Evolutionary conservation across 1,139 yeast species (phyloP).

Genomic region (Taphrina deformans): DNA sequence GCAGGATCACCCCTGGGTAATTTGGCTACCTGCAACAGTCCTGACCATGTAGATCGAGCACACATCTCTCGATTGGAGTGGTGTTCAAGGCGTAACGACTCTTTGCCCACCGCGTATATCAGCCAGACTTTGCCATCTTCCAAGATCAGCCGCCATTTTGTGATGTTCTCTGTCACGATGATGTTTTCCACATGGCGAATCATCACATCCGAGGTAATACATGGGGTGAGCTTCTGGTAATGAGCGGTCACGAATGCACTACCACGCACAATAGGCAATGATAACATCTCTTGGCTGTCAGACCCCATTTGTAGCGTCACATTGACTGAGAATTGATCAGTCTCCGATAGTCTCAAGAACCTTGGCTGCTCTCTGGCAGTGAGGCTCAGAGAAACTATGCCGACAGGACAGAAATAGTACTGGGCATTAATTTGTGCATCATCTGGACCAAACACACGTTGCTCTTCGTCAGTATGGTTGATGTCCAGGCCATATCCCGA

Average conservation of each 20-base stretch:
- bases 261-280: conserved; percentile 60
- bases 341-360: conserved; percentile 49
- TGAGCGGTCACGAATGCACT: conserved; percentile 73
- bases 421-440: conserved; percentile 41
- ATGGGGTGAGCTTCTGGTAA: conserved; percentile 61
- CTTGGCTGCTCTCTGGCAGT: conserved; percentile 56
- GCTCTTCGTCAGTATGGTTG: conserved; percentile 12
- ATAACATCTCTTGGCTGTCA: conserved; percentile 37
- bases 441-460: conserved; percentile 21
- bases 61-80: conserved; percentile 46
- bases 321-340: conserved; percentile 59
- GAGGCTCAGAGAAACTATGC: conserved; percentile 55
- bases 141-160: conserved; percentile 51
- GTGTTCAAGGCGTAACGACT: conserved; percentile 37
- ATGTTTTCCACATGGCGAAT: conserved; percentile 48
- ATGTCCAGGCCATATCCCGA: conserved; percentile 39
- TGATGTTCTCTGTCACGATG: conserved; percentile 47
- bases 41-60: conserved; percentile 52
- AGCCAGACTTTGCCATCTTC: conserved; percentile 58
- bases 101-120: conserved; percentile 52
- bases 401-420: conserved; percentile 59
- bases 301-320: conserved; percentile 51
- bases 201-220: conserved; percentile 47
- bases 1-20: conserved; percentile 47
- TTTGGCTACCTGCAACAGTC: conserved; percentile 62